A percentile compares a stretch with the other conserved stretches of the same genome.
phyloP scores from a whole-genome alignment of 495 filamentous ascomycete genomes.

The Xylaria castorea region DNA sequence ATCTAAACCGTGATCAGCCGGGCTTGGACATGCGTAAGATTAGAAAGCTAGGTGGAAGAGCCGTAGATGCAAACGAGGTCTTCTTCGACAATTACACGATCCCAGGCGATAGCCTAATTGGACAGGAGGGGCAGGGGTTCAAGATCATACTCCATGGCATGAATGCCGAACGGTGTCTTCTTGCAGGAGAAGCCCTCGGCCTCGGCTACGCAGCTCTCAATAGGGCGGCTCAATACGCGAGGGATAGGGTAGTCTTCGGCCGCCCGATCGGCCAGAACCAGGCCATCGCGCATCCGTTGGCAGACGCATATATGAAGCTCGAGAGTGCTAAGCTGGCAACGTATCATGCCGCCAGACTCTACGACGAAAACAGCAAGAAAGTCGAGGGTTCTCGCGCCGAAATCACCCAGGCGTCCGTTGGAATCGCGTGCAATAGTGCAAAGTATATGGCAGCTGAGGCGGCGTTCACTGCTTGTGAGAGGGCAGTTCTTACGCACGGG shows the following conservation, averaged over 20 bases:
- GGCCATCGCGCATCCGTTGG: background rate
- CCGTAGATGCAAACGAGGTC: conserved; percentile 83
- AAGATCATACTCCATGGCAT: conserved; percentile 4
- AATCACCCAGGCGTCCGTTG: background rate
- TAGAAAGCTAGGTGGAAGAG: conserved; percentile 81
- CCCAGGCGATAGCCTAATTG: background rate
- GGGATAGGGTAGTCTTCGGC: conserved; percentile 1
- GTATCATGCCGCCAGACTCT: background rate
- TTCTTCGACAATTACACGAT: conserved; percentile 3
- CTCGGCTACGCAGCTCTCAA: conserved; percentile 4
- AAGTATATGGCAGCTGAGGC: conserved; percentile 85
- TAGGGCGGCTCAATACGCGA: background rate
- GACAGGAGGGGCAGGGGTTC: background rate
- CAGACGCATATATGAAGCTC: conserved; percentile 4
- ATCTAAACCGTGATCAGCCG: conserved; percentile 63
- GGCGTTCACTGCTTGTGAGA: conserved; percentile 76
- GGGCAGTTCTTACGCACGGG: conserved; percentile 70
- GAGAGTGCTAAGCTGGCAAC: background rate
- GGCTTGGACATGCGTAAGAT: conserved; percentile 72
- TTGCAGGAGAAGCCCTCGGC: conserved; percentile 2
- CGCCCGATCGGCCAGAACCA: conserved; percentile 2
- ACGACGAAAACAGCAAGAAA: background rate
- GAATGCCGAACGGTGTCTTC: conserved; percentile 3
- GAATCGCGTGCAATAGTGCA: background rate
- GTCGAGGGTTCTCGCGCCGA: background rate